Conservation (phyloP, 495 filamentous ascomycete genomes). For the Neurospora pannonica region DNA sequence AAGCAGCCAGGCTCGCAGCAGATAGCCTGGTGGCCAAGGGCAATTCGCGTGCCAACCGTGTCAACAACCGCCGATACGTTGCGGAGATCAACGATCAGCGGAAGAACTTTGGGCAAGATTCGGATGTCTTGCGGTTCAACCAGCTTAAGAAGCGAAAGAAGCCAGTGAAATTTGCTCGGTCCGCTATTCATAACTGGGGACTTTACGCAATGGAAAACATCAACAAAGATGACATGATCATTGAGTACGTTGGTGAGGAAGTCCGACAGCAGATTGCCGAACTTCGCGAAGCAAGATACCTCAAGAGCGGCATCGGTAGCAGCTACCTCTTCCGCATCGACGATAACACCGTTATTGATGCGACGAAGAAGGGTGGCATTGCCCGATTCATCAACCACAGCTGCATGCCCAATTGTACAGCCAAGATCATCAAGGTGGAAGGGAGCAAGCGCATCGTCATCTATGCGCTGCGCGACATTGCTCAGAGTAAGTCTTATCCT, state of each 20-base stretch:
- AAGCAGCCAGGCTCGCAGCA: slow-evolving; percentile 64
- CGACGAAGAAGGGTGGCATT: slow-evolving; percentile 96
- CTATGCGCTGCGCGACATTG: slow-evolving; percentile 91
- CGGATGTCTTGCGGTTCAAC: slow-evolving; percentile 91
- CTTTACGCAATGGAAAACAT: slow-evolving; percentile 97
- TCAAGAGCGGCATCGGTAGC: slow-evolving; percentile 93
- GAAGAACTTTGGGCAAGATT: slow-evolving; percentile 73
- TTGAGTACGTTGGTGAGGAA: slow-evolving; percentile 98
- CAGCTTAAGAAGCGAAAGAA: slow-evolving; percentile 99
- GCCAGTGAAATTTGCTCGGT: slow-evolving; percentile 93
- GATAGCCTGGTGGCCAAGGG: slow-evolving; percentile 70
- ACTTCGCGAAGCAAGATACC: slow-evolving; percentile 80
- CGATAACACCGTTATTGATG: slow-evolving; percentile 94
- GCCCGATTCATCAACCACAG: slow-evolving; percentile 98
- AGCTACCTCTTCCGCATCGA: slow-evolving; percentile 98
- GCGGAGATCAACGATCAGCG: slow-evolving; percentile 93
- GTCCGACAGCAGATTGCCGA: slow-evolving; percentile 94
- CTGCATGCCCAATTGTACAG: slow-evolving; percentile 96
- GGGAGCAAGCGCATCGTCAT: slow-evolving; percentile 99
- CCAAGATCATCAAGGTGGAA: slow-evolving; percentile 99
- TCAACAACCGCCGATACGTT: slow-evolving; percentile 86
- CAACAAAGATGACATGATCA: slow-evolving; percentile 97
- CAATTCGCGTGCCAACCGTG: slow-evolving; percentile 78
- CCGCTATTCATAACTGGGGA: slow-evolving; percentile 98
- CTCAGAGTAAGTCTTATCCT: slow-evolving; percentile 61